A percentile compares a stretch with the other conserved stretches of the same genome.
These are phyloP conservation scores for Jamesozyma jinghongensis DNA, from an alignment of 805 yeast genomes.

Conservation along the genomic window DNA sequence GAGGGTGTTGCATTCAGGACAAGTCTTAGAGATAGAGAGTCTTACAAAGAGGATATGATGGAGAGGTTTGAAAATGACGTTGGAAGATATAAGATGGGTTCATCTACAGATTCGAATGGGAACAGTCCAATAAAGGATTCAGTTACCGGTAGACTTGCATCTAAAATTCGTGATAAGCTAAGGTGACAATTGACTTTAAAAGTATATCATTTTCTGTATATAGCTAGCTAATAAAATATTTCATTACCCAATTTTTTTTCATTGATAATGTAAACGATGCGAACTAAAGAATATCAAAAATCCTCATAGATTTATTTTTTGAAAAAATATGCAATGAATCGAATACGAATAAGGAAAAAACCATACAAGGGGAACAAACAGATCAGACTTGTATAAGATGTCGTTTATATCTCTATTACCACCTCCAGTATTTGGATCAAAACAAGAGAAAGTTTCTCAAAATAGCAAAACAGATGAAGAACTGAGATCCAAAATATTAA, in stretches of 20 bases:
- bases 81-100: background rate
- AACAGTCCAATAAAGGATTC: slow-evolving; percentile 7
- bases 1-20: slow-evolving; percentile 31
- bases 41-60: slow-evolving; percentile 6
- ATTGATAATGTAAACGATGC: too few species aligned
- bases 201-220: background rate
- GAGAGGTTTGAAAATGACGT: slow-evolving; percentile 1
- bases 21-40: slow-evolving; percentile 23
- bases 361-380: too few species aligned
- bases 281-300: too few species aligned
- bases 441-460: background rate
- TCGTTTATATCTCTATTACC: slow-evolving; percentile 21
- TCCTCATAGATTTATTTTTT: too few species aligned
- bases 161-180: slow-evolving; percentile 20
- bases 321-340: too few species aligned
- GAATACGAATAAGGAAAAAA: too few species aligned
- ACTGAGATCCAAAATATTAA: background rate
- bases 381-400: slow-evolving; percentile 6
- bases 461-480: background rate
- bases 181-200: slow-evolving; percentile 4
- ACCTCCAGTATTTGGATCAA: slow-evolving; percentile 12
- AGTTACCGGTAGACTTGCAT: slow-evolving; percentile 15
- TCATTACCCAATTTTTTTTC: too few species aligned
- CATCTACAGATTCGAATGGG: slow-evolving; percentile 4
- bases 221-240: too few species aligned